These are phyloP conservation scores for Suillus ampliporus DNA, from an alignment of 768 basidiomycete species.

Conservation along the genomic window DNA sequence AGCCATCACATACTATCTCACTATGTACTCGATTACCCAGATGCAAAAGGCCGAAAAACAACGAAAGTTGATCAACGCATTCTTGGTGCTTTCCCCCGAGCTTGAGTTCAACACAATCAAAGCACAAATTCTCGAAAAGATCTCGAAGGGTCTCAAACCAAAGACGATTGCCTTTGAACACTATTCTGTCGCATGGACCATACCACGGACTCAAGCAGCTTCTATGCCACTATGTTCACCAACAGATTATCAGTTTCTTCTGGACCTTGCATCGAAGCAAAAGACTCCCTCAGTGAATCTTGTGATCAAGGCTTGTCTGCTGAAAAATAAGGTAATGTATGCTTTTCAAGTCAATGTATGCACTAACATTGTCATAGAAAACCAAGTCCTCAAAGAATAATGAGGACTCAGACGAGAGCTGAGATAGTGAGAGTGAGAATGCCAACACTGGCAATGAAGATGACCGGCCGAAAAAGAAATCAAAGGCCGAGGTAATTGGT, in stretches of 20 bases:
- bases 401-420: not conserved
- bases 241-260: not conserved
- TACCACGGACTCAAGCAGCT: not conserved
- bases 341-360: not conserved
- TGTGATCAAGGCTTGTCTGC: not conserved
- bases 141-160: not conserved
- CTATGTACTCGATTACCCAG: not conserved
- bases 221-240: not conserved
- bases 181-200: not conserved
- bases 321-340: constrained; percentile 3
- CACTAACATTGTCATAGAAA: not conserved
- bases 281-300: constrained; percentile 4
- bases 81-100: not conserved
- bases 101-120: constrained; percentile 5
- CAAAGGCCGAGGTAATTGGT: not conserved
- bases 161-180: not conserved
- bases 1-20: not conserved
- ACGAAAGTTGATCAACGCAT: not conserved
- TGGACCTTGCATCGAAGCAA: not conserved
- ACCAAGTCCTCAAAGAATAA: not conserved
- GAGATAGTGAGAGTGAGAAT: not conserved
- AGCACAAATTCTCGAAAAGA: constrained; percentile 12
- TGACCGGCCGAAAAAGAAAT: not conserved
- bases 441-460: not conserved
- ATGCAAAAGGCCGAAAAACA: not conserved